Base-by-base conservation (phyloP, 345 rosid genomes). In the Acer negundo region DNA sequence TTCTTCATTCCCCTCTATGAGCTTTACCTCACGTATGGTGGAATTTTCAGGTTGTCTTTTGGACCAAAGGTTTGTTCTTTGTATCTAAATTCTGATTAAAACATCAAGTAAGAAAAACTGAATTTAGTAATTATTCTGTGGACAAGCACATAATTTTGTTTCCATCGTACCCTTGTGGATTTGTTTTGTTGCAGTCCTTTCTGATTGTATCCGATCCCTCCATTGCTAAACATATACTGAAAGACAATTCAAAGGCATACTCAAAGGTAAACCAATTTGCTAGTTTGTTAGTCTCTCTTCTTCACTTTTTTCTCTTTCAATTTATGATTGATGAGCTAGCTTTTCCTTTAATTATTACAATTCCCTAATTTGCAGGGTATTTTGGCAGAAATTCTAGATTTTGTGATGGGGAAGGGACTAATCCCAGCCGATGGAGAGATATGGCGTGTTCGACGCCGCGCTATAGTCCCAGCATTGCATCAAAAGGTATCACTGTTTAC, bases 351-450 rank as follows among this genome's bases (percentile, higher is more conserved):
- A 66, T 83, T 79, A 70, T 69, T 35, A 72, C 67, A 67, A 58
- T 20, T 78, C 63, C 78, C 78, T 80, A 58, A 79, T 53, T 62
- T 83, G 80, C 85, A 95, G 99, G 99, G 98, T 73, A 86, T 95
- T 71, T 80, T 95, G 75, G 97, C 96, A 70, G 99, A 95, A 81
- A 95, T 95, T 87, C 85, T 95, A 65, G 96, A 95, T 5, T 95
- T 95, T 90, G 99, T 95, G 28, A 95, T 95, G 99, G 99, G 99
- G 17, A 93, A 82, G 80, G 99, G 99, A 78, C 94, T 95, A 63
- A 95, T 95, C 65, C 98, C 99, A 0, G 99, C 99, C 56, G 98
- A 95, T 87, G 98, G 94, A 8, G 98, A 93, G 83, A 81, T 92
- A 82, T 95, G 99, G 99, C 95, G 97, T 77, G 86, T 89, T 78